A percentile compares a stretch with the other conserved stretches of the same genome.
Evolutionary conservation across 1,284 basidiomycete species (phyloP).

Genomic region (Phylloporus sp.): DNA sequence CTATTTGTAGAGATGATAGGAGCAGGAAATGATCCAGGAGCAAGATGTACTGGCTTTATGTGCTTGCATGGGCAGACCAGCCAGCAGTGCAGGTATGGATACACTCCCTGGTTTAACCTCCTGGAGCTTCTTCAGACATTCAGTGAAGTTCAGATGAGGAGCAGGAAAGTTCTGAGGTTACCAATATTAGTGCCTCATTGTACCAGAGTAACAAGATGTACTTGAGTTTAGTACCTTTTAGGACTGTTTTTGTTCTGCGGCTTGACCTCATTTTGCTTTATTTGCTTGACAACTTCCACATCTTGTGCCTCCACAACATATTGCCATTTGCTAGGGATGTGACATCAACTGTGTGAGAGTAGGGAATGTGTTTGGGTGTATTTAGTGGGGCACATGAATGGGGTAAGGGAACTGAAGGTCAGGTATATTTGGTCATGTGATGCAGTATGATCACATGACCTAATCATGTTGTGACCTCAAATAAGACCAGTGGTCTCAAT

Average conservation of each 20-base stretch:
- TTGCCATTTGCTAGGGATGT: constrained; percentile 68
- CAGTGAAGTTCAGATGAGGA: constrained; percentile 61
- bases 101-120: constrained; percentile 59
- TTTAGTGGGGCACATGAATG: no score
- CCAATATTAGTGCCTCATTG: neutral
- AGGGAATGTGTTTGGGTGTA: constrained; percentile 39
- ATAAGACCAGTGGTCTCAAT: no score
- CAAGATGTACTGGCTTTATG: constrained; percentile 61
- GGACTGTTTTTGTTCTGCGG: constrained; percentile 75
- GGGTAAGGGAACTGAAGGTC: no score
- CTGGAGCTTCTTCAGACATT: constrained; percentile 77
- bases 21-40: neutral
- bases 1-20: constrained; percentile 33
- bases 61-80: constrained; percentile 56
- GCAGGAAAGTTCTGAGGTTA: constrained; percentile 70
- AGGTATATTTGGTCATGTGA: no score
- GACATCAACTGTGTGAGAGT: constrained; percentile 40
- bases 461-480: no score
- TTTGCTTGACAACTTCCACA: constrained; percentile 82
- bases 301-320: constrained; percentile 83
- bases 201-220: constrained; percentile 36
- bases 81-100: constrained; percentile 39
- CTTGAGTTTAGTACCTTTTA: constrained; percentile 80
- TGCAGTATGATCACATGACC: no score
- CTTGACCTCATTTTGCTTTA: constrained; percentile 74